Evolutionary conservation across 371 early-diverging fungal species (phyloP).

Genomic region (Cokeromyces recurvatus): DNA sequence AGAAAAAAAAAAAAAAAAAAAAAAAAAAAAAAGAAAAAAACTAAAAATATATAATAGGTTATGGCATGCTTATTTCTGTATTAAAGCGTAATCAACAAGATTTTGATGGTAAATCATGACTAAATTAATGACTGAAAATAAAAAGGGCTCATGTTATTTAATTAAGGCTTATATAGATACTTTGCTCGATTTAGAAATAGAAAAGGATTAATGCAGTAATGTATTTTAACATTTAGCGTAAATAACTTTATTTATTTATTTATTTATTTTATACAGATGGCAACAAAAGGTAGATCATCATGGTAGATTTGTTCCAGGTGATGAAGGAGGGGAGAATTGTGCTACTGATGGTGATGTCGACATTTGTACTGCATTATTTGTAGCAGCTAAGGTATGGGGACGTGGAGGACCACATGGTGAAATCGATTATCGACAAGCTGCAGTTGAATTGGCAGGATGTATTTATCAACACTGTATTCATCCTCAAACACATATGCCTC

Average conservation of each 20-base stretch:
- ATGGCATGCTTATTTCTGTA: conserved; percentile 61
- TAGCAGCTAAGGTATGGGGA: conserved; percentile 54
- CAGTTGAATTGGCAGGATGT: conserved; percentile 36
- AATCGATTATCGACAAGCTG: conserved; percentile 46
- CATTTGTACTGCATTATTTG: conserved; percentile 52
- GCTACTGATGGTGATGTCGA: conserved; percentile 65
- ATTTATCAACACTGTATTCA: conserved; percentile 57
- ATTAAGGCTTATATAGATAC: conserved; percentile 49
- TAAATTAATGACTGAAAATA: too few species aligned
- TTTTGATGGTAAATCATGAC: too few species aligned
- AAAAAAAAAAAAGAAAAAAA: neutral
- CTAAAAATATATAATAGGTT: conserved; percentile 27
- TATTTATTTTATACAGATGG: conserved; percentile 48
- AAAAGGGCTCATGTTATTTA: too few species aligned
- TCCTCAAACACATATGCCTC: conserved; percentile 50
- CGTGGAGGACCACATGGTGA: conserved; percentile 47
- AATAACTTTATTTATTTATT: neutral
- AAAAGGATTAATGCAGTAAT: conserved; percentile 58
- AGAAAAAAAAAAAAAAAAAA: neutral
- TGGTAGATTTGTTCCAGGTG: conserved; percentile 40
- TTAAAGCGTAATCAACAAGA: conserved; percentile 54
- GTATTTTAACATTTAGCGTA: conserved; percentile 1
- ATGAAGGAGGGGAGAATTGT: conserved; percentile 52
- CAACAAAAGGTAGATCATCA: conserved; percentile 42
- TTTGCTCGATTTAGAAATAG: conserved; percentile 48